Percentiles rank a stretch among this genome's conserved stretches.
These are phyloP conservation scores for Exidia glandulosa DNA, from an alignment of 768 basidiomycete genomes.

Conservation along the genomic window DNA sequence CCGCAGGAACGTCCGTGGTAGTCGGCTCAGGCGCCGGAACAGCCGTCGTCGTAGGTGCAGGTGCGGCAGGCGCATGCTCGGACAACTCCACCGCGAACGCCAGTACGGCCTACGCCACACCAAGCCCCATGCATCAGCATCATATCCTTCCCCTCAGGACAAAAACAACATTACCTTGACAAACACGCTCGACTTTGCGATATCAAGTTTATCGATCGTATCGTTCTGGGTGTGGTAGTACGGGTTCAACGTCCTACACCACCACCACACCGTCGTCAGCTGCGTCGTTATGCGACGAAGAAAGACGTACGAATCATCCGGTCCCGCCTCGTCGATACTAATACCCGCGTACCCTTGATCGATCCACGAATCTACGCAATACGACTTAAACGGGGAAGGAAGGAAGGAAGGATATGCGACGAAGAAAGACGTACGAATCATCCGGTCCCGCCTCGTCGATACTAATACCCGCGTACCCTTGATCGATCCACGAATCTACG, in stretches of 20 bases:
- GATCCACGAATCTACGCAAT: background rate
- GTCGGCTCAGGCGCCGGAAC: too few species aligned
- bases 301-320: background rate
- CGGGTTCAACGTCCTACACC: background rate
- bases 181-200: background rate
- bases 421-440: background rate
- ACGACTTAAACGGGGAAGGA: too few species aligned
- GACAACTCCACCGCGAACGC: background rate
- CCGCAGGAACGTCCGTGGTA: too few species aligned
- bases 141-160: too few species aligned
- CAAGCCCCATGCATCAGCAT: slow-evolving; percentile 66
- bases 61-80: too few species aligned
- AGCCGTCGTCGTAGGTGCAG: too few species aligned
- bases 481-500: background rate
- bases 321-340: background rate
- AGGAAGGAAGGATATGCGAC: too few species aligned
- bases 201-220: background rate
- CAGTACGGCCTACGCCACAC: slow-evolving; percentile 74
- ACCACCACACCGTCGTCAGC: too few species aligned
- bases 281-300: background rate
- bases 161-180: slow-evolving; percentile 28
- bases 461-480: background rate
- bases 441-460: background rate
- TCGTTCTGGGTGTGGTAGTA: background rate
- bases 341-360: background rate